Evolutionary conservation across 352 stramenopile species (phyloP).

Genomic region (Phytophthora tubulina): DNA sequence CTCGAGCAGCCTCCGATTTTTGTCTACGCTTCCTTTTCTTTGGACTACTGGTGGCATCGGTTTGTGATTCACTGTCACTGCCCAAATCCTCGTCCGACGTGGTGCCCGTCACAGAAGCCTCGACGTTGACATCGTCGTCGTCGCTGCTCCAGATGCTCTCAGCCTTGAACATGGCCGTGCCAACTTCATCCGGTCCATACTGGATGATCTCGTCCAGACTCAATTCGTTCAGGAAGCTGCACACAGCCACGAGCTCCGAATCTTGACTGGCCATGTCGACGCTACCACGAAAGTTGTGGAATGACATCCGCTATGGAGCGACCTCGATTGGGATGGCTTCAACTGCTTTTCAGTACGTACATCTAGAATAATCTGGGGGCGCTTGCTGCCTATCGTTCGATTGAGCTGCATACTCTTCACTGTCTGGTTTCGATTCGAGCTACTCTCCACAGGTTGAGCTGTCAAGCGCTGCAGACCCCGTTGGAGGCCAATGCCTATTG

Average conservation of each 20-base stretch:
- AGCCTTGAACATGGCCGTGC: not conserved
- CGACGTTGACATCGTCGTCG: slow-evolving; percentile 7
- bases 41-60: not conserved
- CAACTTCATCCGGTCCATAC: not conserved
- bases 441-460: not conserved
- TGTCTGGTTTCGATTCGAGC: slow-evolving; percentile 5
- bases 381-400: slow-evolving; percentile 10
- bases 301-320: slow-evolving; percentile 6
- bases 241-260: slow-evolving; percentile 31
- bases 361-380: slow-evolving; percentile 15
- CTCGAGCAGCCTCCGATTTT: slow-evolving; percentile 23
- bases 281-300: slow-evolving; percentile 21
- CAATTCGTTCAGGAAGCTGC: slow-evolving; percentile 42
- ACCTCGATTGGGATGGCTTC: not conserved
- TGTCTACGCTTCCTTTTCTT: slow-evolving; percentile 16
- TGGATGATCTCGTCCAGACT: slow-evolving; percentile 43
- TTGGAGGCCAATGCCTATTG: not conserved
- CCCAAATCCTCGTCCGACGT: slow-evolving; percentile 26
- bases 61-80: slow-evolving; percentile 24
- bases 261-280: slow-evolving; percentile 30
- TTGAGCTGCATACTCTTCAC: slow-evolving; percentile 6
- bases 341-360: not conserved
- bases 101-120: slow-evolving; percentile 13
- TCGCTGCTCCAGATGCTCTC: slow-evolving; percentile 12
- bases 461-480: not conserved